These are phyloP conservation scores for Chaetomium fimeti DNA, from an alignment of 495 filamentous ascomycete species.

Conservation along the genomic window DNA sequence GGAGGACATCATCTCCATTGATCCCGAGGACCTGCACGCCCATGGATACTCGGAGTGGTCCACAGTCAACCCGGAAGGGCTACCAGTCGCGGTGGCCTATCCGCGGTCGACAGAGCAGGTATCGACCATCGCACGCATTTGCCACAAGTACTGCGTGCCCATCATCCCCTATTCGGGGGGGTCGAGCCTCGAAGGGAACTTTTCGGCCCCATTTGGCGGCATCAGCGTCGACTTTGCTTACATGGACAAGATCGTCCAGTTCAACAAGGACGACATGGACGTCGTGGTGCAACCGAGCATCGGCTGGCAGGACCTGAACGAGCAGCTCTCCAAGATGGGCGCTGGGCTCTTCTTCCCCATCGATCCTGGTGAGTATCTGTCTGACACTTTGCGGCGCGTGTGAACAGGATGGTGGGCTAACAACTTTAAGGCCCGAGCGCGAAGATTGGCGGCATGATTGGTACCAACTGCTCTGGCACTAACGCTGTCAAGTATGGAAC, in stretches of 20 bases:
- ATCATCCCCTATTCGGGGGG: slow-evolving; percentile 89
- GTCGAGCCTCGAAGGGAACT: slow-evolving; percentile 84
- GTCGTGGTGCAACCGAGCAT: slow-evolving; percentile 87
- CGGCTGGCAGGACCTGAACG: slow-evolving; percentile 87
- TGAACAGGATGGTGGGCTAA: slow-evolving; percentile 17
- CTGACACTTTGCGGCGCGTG: neutral
- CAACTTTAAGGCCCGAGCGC: slow-evolving; percentile 52
- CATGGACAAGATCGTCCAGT: slow-evolving; percentile 77
- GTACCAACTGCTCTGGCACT: slow-evolving; percentile 76
- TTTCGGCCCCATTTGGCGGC: slow-evolving; percentile 79
- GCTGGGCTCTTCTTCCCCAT: slow-evolving; percentile 86
- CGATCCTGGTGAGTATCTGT: slow-evolving; percentile 61
- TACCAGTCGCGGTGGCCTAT: slow-evolving; percentile 80
- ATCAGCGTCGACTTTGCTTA: slow-evolving; percentile 83
- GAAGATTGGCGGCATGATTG: slow-evolving; percentile 73
- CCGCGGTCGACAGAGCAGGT: slow-evolving; percentile 79
- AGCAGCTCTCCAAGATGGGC: slow-evolving; percentile 63
- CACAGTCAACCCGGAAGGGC: slow-evolving; percentile 69
- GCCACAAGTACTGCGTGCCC: slow-evolving; percentile 77
- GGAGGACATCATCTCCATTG: slow-evolving; percentile 71
- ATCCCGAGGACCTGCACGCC: slow-evolving; percentile 72
- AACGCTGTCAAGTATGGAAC: slow-evolving; percentile 81
- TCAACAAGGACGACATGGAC: slow-evolving; percentile 88
- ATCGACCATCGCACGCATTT: slow-evolving; percentile 73
- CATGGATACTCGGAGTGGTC: slow-evolving; percentile 94